These are phyloP conservation scores for Teratosphaeria pseudoeucalypti DNA, from an alignment of 2,329 filamentous ascomycete genomes.

Conservation along the genomic window DNA sequence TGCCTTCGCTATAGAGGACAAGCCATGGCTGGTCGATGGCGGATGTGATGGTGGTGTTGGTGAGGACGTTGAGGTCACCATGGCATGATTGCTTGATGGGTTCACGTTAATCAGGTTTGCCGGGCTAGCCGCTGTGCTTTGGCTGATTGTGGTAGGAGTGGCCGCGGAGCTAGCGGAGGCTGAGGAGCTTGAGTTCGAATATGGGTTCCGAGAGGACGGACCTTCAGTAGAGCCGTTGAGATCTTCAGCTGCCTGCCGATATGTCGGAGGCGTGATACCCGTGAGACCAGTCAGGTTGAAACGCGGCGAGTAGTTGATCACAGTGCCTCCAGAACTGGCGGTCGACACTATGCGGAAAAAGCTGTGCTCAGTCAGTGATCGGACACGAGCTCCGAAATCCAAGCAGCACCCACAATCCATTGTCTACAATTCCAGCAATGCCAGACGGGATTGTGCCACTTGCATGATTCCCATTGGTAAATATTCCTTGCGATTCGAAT, in stretches of 20 bases:
- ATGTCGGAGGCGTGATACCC: conserved; percentile 26
- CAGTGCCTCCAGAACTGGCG: conserved; percentile 38
- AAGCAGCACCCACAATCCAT: conserved; percentile 3
- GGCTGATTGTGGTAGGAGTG: background rate
- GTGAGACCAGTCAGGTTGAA: conserved; percentile 53
- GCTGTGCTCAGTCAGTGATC: conserved; percentile 23
- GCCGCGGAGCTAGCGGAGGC: background rate
- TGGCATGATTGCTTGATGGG: background rate
- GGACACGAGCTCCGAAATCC: background rate
- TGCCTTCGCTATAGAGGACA: background rate
- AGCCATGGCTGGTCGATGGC: background rate
- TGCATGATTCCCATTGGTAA: background rate
- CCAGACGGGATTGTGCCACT: conserved; percentile 2
- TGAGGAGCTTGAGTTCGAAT: background rate
- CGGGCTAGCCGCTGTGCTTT: background rate
- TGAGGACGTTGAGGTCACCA: background rate
- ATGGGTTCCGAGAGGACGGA: background rate
- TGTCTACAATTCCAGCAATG: background rate
- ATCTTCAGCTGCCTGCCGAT: background rate
- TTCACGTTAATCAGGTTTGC: background rate
- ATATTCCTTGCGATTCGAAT: conserved; percentile 1
- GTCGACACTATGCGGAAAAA: conserved; percentile 48
- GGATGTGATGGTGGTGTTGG: background rate
- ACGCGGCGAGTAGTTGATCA: conserved; percentile 48
- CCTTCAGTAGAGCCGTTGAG: conserved; percentile 1